Base-by-base conservation (phyloP, 2,329 filamentous ascomycete genomes). In the Clonostachys rosea region DNA sequence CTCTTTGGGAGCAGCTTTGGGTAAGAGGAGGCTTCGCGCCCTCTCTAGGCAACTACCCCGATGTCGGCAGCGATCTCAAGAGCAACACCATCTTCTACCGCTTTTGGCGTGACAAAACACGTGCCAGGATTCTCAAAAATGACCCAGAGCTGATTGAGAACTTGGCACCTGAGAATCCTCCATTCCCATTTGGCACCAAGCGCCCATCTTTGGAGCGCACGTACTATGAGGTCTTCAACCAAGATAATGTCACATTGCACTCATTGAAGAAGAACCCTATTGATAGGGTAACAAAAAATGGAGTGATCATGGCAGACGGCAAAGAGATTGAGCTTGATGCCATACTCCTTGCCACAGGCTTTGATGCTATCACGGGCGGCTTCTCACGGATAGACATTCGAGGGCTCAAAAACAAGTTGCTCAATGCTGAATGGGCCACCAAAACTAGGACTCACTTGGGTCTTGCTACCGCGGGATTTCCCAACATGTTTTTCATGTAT, bases 361-460 rank as follows among this genome's bases (percentile, higher is more conserved):
- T 72, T 51, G 68, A 73, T 47, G 56, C 62, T 18, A 55, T 66
- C 24, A 30, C 16, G 3, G 44, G 44, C 37, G 17, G 94, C 36
- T 91, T 97, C 56, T 74, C 99, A 34, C 83, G 91, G 14, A 90
- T 88, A 4, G 91, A 96, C 58, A 58, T 74, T 34, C 55, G 57
- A 17, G 65, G 63, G 35, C 57, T 58, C 30, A 47, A 63, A 6
- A 62, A 60, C 12, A 48, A 52, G 7, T 54, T 52, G 4, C 52
- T 73, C 5, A 52, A 57, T 30, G 57, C 68, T 1, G 63, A 70
- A 49, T 72, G 69, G 67, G 55, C 46, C 16, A 40, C 55, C 2
- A 65, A 65, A 1, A 59, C 62, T 1, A 55, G 56, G 10, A 68
- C 69, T 0, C 65, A 66, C 45, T 63, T 74, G 17, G 73, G 74